Conservation (phyloP, 73 alveolate species). For the Paramecium pentaurelia region DNA sequence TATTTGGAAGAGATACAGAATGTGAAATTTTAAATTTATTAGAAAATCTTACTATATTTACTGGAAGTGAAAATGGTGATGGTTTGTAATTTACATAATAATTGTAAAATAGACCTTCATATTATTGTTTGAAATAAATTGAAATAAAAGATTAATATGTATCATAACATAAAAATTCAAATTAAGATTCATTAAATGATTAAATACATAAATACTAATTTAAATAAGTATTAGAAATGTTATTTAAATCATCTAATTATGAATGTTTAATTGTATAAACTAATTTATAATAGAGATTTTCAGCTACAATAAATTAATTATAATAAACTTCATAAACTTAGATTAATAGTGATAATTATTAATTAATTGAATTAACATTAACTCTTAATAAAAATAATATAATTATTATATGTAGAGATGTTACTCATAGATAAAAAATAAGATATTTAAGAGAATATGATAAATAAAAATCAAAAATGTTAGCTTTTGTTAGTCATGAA, state of each 20-base stretch:
- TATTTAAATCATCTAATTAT: background rate
- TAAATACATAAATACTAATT: background rate
- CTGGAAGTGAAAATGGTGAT: background rate
- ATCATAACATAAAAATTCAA: background rate
- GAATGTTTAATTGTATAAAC: background rate
- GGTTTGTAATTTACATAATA: background rate
- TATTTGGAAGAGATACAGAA: background rate
- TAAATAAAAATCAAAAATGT: conserved; percentile 47
- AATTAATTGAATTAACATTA: background rate
- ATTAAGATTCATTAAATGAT: background rate
- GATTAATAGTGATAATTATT: background rate
- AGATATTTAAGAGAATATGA: conserved; percentile 44
- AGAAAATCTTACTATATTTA: background rate
- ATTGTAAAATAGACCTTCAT: background rate
- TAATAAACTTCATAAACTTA: background rate
- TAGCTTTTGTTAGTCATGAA: conserved; percentile 59
- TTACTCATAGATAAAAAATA: conserved; percentile 49
- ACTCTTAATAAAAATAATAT: background rate
- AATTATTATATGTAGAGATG: conserved; percentile 25
- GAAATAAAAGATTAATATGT: background rate
- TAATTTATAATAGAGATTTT: background rate
- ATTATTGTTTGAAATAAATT: background rate
- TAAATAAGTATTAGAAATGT: background rate
- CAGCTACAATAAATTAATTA: background rate
- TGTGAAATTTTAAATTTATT: background rate